These are phyloP conservation scores for Erysimum cheiranthoides DNA, from an alignment of 345 rosid species.

Conservation along the genomic window DNA sequence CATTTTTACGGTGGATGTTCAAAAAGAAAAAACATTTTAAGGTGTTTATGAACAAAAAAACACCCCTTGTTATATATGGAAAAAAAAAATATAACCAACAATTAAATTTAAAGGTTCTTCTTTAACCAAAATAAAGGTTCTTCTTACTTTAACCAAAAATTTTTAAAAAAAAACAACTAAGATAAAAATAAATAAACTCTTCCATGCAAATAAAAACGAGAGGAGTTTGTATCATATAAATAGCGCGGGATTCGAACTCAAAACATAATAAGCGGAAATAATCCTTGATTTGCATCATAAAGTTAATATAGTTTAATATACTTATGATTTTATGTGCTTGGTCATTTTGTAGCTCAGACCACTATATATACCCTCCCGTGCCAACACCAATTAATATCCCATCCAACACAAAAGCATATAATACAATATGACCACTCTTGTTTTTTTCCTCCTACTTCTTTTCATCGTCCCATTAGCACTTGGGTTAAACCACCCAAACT, in stretches of 20 bases:
- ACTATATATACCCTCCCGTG: conserved; percentile 44
- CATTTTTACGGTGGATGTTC: not conserved
- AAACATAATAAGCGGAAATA: not conserved
- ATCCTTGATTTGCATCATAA: conserved; percentile 12
- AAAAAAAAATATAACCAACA: not conserved
- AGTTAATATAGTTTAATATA: conserved; percentile 9
- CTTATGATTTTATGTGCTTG: conserved; percentile 14
- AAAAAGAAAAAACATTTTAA: not conserved
- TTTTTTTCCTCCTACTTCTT: conserved; percentile 43
- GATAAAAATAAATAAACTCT: too few relatives aligned
- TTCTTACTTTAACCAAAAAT: too few relatives aligned
- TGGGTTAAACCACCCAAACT: conserved; percentile 54
- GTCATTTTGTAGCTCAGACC: conserved; percentile 34
- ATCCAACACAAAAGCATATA: conserved; percentile 32
- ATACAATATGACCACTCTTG: conserved; percentile 36
- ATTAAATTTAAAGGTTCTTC: too few relatives aligned
- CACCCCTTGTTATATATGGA: not conserved
- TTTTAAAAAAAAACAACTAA: too few relatives aligned
- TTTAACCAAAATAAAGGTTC: too few relatives aligned
- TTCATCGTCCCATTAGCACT: conserved; percentile 43
- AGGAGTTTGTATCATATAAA: too few relatives aligned
- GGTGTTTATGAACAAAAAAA: not conserved
- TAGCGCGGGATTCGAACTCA: conserved; percentile 8
- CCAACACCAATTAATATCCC: conserved; percentile 35
- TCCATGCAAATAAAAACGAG: not conserved